Evolutionary conservation across 2,329 filamentous ascomycete genomes (phyloP), one percentile per base, ranked within the genome.

Genomic region (Zymoseptoria tritici): DNA sequence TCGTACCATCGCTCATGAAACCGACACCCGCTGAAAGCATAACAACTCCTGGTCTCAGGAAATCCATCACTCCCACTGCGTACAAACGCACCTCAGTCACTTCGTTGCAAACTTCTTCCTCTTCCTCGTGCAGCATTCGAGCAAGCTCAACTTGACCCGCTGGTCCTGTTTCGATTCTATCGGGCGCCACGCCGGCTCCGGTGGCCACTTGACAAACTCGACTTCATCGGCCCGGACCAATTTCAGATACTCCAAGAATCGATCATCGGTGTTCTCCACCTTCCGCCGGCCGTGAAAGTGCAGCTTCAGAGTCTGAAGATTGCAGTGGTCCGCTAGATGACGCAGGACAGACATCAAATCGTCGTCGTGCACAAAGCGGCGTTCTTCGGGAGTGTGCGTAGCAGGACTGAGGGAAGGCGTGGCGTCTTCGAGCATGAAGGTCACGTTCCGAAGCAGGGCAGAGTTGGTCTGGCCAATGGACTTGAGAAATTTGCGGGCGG

Each of bases 321-420:
- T 73, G 26, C 73, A 72, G 20, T 76, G 65, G 7, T 73, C 71
- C 21, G 67, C 71, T 13, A 82, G 71, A 49, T 78, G 71, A 6
- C 76, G 75, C 8, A 82, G 69, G 36, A 76, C 73, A 24, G 77
- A 75, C 49, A 79, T 72, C 49, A 82, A 66, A 46, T 77, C 72
- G 8, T 77, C 72, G 62, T 82, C 79, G 52, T 78, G 72, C 54
- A 80, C 73, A 60, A 78, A 82, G 24, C 78, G 76, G n/a, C 78
- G 77, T 46, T 77, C 70, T 58, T 80, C 76, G 54, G 73, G 70
- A 54, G 68, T 71, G 51, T 61, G 64, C 56, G 75, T 66, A 52
- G 73, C 67, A 0, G 76, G 74, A 50, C 76, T 76, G 11, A 76
- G 67, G 20, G 73, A 75, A 2, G 74, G 76, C 5, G 69, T 67